phyloP scores from a whole-genome alignment of 352 stramenopile species.

The Globisporangium mamillatum region DNA sequence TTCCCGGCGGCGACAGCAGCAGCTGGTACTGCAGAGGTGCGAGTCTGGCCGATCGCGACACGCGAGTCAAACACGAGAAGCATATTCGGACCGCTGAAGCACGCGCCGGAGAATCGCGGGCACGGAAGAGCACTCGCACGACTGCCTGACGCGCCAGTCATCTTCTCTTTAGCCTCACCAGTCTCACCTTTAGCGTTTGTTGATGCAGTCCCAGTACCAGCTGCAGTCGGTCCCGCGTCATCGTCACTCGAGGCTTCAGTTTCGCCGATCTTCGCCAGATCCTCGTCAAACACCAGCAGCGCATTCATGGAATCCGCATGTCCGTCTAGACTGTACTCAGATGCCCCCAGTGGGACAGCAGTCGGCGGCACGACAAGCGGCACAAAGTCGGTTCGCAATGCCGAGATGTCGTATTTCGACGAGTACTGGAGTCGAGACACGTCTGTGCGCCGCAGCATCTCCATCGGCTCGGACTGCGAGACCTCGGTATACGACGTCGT shows the following conservation, averaged over 20 bases:
- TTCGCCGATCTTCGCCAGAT: conserved; percentile 53
- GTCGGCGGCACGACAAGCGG: conserved; percentile 65
- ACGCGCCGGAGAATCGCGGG: conserved; percentile 72
- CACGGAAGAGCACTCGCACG: conserved; percentile 52
- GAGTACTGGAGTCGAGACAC: conserved; percentile 30
- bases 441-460: conserved; percentile 26
- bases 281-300: conserved; percentile 66
- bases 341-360: conserved; percentile 49
- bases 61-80: conserved; percentile 84
- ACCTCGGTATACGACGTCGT: conserved; percentile 32
- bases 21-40: conserved; percentile 36
- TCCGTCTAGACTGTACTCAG: conserved; percentile 63
- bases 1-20: conserved; percentile 55
- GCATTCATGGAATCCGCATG: conserved; percentile 46
- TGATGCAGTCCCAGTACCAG: not conserved
- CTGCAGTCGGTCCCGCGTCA: conserved; percentile 6
- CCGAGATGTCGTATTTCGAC: conserved; percentile 67
- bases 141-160: not conserved
- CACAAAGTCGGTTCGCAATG: conserved; percentile 72
- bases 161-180: conserved; percentile 1
- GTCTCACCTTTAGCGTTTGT: not conserved
- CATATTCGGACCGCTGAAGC: conserved; percentile 84
- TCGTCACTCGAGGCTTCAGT: conserved; percentile 20
- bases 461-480: conserved; percentile 6
- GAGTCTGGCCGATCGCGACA: conserved; percentile 69